Evolutionary conservation across 495 filamentous ascomycete genomes (phyloP).

Genomic region (Clavariopsis aquatica): DNA sequence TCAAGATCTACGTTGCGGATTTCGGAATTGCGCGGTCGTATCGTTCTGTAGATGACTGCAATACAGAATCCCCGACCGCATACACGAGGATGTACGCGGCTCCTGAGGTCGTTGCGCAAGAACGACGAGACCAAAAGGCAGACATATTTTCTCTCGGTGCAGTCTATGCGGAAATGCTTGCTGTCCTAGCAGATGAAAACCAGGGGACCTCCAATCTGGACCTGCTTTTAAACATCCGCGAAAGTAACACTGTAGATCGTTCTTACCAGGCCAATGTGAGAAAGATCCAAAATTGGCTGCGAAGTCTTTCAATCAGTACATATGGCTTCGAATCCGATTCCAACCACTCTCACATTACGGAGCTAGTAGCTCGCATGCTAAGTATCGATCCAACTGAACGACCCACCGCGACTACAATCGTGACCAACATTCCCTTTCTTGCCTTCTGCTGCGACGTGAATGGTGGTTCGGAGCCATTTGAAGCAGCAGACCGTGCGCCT

Average conservation of each 20-base stretch:
- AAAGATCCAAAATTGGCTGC: neutral
- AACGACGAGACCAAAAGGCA: constrained; percentile 13
- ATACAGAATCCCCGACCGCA: constrained; percentile 21
- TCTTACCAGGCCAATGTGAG: constrained; percentile 3
- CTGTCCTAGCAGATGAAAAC: neutral
- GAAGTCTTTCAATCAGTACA: neutral
- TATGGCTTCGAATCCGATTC: too few relatives aligned
- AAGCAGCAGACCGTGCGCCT: too few relatives aligned
- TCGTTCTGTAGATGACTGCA: constrained; percentile 13
- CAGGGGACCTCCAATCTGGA: too few relatives aligned
- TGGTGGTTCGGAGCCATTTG: too few relatives aligned
- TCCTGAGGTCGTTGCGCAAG: constrained; percentile 26
- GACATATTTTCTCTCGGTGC: constrained; percentile 32
- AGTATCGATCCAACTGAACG: too few relatives aligned
- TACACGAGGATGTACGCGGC: constrained; percentile 33
- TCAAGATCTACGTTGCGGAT: constrained; percentile 36
- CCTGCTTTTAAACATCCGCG: neutral
- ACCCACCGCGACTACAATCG: too few relatives aligned
- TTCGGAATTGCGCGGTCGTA: constrained; percentile 37
- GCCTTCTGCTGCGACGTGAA: too few relatives aligned
- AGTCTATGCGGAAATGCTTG: constrained; percentile 29
- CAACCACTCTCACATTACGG: too few relatives aligned
- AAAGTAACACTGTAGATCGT: neutral
- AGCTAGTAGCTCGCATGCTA: too few relatives aligned
- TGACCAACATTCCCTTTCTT: too few relatives aligned